A percentile compares a stretch with the other conserved stretches of the same genome.
phyloP scores from a whole-genome alignment of 2,329 filamentous ascomycete genomes.

The Penicillium sp. region DNA sequence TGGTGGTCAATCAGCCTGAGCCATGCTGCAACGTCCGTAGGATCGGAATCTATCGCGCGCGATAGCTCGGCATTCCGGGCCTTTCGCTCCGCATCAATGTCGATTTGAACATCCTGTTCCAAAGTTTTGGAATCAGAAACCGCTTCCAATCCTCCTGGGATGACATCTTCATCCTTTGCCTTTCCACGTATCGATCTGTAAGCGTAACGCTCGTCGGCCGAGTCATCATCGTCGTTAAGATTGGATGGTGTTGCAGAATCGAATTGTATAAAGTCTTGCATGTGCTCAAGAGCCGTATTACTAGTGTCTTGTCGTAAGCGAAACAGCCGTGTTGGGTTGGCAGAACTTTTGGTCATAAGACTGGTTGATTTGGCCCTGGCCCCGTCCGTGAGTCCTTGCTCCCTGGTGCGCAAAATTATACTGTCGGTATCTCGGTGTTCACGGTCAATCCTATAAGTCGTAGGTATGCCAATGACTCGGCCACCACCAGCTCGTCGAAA shows the following conservation, averaged over 20 bases:
- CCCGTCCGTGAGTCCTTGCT: conserved; percentile 5
- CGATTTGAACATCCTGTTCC: conserved; percentile 34
- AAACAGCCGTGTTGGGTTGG: conserved; percentile 20
- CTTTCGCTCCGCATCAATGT: conserved; percentile 43
- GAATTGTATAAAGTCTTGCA: conserved; percentile 34
- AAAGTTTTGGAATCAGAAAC: conserved; percentile 45
- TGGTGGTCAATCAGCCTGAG: conserved; percentile 74
- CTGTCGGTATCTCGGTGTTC: conserved; percentile 46
- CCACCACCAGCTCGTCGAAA: conserved; percentile 68
- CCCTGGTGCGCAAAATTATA: conserved; percentile 28
- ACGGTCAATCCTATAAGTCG: conserved; percentile 61
- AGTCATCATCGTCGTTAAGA: conserved; percentile 26
- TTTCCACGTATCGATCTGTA: conserved; percentile 64
- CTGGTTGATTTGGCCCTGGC: conserved; percentile 39
- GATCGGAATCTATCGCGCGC: conserved; percentile 58
- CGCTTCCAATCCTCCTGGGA: conserved; percentile 47
- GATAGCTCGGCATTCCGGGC: conserved; percentile 53
- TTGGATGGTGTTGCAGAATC: conserved; percentile 15
- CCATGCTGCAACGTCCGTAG: conserved; percentile 68
- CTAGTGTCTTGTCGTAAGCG: conserved; percentile 23
- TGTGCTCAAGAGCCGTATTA: conserved; percentile 19
- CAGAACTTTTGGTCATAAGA: conserved; percentile 29
- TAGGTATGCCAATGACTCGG: conserved; percentile 61
- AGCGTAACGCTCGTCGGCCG: conserved; percentile 49
- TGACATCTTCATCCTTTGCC: conserved; percentile 46